Percentiles rank a stretch among this genome's conserved stretches.
phyloP scores from a whole-genome alignment of 805 yeast species.

The Kregervanrija delftensis region DNA sequence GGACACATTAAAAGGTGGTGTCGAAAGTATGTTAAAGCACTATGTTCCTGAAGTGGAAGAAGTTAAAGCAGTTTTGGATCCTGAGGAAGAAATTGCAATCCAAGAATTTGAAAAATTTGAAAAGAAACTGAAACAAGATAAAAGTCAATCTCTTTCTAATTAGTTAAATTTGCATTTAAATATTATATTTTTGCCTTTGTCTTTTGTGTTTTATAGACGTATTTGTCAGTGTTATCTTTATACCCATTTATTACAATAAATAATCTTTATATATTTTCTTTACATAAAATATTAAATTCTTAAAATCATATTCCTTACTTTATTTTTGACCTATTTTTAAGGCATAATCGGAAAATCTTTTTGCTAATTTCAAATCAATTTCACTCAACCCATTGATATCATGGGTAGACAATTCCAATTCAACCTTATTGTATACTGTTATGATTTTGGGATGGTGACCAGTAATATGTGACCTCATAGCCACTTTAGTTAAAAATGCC shows the following conservation, averaged over 20 bases:
- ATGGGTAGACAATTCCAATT: conserved; percentile 54
- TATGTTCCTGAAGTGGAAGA: conserved; percentile 61
- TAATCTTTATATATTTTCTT: neutral
- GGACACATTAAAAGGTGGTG: conserved; percentile 61
- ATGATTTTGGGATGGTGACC: conserved; percentile 70
- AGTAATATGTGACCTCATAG: conserved; percentile 47
- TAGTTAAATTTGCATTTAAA: neutral
- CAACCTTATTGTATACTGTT: conserved; percentile 55
- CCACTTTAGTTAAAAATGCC: conserved; percentile 53
- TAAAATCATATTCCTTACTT: neutral
- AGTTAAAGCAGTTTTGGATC: conserved; percentile 37
- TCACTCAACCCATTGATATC: conserved; percentile 50
- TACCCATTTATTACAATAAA: neutral
- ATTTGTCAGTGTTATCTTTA: neutral
- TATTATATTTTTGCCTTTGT: neutral
- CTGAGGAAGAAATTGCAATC: conserved; percentile 52
- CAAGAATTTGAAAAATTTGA: conserved; percentile 80
- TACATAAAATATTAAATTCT: neutral
- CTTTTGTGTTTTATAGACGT: no score
- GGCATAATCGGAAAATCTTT: conserved; percentile 34
- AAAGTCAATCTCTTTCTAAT: neutral
- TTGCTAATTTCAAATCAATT: conserved; percentile 54
- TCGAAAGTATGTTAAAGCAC: conserved; percentile 64
- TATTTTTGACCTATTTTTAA: conserved; percentile 9
- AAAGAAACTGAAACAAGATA: conserved; percentile 34